phyloP scores from a whole-genome alignment of 75 land plant species.

The Cunninghamia lanceolata region DNA sequence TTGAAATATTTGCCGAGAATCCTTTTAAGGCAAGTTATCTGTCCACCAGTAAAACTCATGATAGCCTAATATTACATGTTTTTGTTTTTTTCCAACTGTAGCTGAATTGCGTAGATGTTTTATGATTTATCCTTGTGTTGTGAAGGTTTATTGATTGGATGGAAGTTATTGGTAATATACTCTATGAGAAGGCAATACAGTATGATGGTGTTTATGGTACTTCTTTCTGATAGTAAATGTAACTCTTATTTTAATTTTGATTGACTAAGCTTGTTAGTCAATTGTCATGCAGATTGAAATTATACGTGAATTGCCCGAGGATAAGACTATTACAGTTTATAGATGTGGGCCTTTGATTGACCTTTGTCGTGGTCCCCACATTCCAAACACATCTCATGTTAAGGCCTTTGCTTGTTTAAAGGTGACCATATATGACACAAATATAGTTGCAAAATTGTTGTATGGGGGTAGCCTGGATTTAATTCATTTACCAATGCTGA shows the following conservation, averaged over 20 bases:
- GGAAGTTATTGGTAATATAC: background rate
- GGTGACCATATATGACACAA: slow-evolving; percentile 34
- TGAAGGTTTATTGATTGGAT: background rate
- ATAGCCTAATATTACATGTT: background rate
- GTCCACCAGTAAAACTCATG: background rate
- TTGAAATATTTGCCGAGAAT: slow-evolving; percentile 93
- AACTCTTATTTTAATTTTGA: background rate
- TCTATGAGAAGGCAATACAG: background rate
- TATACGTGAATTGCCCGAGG: slow-evolving; percentile 87
- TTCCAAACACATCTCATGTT: slow-evolving; percentile 95
- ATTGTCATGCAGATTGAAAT: slow-evolving; percentile 74
- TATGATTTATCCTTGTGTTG: background rate
- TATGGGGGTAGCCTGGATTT: background rate
- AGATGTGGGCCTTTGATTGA: slow-evolving; percentile 98
- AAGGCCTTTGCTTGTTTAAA: slow-evolving; percentile 92
- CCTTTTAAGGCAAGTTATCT: slow-evolving; percentile 63
- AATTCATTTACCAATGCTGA: background rate
- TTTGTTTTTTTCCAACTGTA: background rate
- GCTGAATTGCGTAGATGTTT: background rate
- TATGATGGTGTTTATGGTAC: background rate
- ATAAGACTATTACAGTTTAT: slow-evolving; percentile 96
- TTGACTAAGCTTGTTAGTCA: background rate
- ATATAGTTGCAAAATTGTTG: background rate
- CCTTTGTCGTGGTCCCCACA: slow-evolving; percentile 98
- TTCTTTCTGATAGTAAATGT: background rate